Base-by-base conservation (phyloP, 2,329 filamentous ascomycete species). In the Aureobasidium namibiae region DNA sequence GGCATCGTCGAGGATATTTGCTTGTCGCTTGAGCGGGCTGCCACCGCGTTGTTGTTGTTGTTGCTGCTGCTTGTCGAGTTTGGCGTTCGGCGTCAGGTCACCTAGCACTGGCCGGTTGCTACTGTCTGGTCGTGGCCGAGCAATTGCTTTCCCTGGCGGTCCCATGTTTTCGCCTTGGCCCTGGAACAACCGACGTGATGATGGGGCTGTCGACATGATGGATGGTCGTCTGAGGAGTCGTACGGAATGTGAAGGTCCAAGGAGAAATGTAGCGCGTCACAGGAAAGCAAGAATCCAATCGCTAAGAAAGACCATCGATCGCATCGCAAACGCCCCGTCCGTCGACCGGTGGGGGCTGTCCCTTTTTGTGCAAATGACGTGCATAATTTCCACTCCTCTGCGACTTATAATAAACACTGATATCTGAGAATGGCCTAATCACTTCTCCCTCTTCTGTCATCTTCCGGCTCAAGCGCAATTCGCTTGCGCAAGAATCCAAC, bases 21-120 rank as follows among this genome's bases (percentile, higher is more conserved):
- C 67, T 48, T 62, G 68, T 16, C 70, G 65, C 60, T 72, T 72
- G n/a, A 72, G 63, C 23, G 69, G 68, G 52, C 67, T 69, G 50
- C 66, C 63, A 7, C 58, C 57, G n/a, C 62, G 61, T 26, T 59
- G 41, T 14, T 63, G 16, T 6, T 54, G 60, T 8, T 59, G 38
- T n/a, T 61, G 45, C 24, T 57, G 34, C 14, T 61, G 49, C 31
- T 62, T 53, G 34, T 57, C 61, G 33, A 62, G 46, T 61, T 66
- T 63, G 42, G 67, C 61, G 53, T 71, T 71, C 16, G 69, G 65
- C 36, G 69, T 71, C 24, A 70, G 56, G 48, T 70, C 68, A 42
- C 66, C 68, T 26, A 71, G 65, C 14, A 57, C 54, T 48, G 54
- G 18, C 48, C 54, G 29, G 5, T 38, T 46, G 54, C 14, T 31